Evolutionary conservation across 2,329 filamentous ascomycete genomes (phyloP), one percentile per base, ranked within the genome.

Genomic region (Pseudocercospora fijiensis): DNA sequence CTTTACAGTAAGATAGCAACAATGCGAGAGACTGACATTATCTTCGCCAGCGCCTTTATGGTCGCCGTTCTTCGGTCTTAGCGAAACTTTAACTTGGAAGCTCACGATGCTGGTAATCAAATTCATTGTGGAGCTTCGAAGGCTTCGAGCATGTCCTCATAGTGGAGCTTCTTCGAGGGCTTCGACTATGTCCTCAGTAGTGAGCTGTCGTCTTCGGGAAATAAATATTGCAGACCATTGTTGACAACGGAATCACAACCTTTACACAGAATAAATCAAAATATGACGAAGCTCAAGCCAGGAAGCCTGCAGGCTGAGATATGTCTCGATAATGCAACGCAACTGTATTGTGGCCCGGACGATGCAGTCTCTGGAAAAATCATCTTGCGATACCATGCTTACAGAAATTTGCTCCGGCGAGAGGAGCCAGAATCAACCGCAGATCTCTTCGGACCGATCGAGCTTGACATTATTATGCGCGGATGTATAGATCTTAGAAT

Each of bases 1-100:
- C 4, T 75, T 69, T 51, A 74, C 72, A 9, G 62, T 65, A 18
- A 58, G 65, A 26, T 72, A 64, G 55, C 8, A 26, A 7, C 24
- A 24, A 28, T 28, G 4, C 2, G 3, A 18, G 37, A 1, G 37
- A 18, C 37, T 7, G 37, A 41, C 16, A 41, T 2, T 2, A 41
- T 41, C 16, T 4, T 18, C 37, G n/a, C 37, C 37, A n/a, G 6
- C 37, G 37, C 37, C 37, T 41, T 41, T 7, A 7, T 18, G 37
- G 9, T 41, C 37, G 37, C 37, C 37, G 37, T 41, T 18, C 16
- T n/a, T 41, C 37, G 16, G 16, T 7, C 37, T 41, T 41, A 8
- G 37, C 37, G 8, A 41, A 18, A 41, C 16, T 41, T 18, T 8
- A 41, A 18, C 37, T 41, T 6, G 37, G 16, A 18, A 41, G 16